Percentiles rank a stretch among this genome's conserved stretches.
phyloP scores from a whole-genome alignment of 75 land plant genomes.

The Cupressus sempervirens region DNA sequence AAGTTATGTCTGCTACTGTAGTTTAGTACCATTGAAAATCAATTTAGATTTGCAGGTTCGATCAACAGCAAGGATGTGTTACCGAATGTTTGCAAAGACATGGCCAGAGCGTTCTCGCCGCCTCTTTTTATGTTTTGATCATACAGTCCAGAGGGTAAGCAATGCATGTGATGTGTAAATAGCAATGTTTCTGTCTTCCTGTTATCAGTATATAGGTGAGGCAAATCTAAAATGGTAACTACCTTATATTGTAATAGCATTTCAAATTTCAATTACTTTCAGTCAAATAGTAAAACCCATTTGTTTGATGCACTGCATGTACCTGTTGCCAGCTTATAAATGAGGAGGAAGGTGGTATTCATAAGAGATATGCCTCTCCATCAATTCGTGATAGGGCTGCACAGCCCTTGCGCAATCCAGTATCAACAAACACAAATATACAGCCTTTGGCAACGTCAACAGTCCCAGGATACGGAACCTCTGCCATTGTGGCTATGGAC shows the following conservation, averaged over 20 bases:
- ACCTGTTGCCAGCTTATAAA: conserved; percentile 64
- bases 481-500: conserved; percentile 87
- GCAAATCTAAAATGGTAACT: not conserved
- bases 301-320: not conserved
- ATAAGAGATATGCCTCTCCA: conserved; percentile 88
- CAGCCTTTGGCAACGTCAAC: conserved; percentile 29
- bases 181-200: not conserved
- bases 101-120: conserved; percentile 98
- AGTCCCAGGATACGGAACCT: conserved; percentile 67
- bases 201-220: not conserved
- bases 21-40: conserved; percentile 4
- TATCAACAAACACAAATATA: conserved; percentile 34
- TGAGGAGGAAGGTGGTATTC: conserved; percentile 94
- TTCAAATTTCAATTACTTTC: not conserved
- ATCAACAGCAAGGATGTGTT: conserved; percentile 87
- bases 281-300: not conserved
- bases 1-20: not conserved
- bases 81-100: conserved; percentile 84
- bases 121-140: conserved; percentile 80
- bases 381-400: conserved; percentile 64
- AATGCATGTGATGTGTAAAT: not conserved
- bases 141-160: conserved; percentile 87
- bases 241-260: not conserved
- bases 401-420: conserved; percentile 24
- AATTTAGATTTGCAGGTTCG: conserved; percentile 62